A percentile compares a stretch with the other conserved stretches of the same genome.
phyloP scores from a whole-genome alignment of 23 red algal genomes.

The Gracilariopsis chorda region DNA sequence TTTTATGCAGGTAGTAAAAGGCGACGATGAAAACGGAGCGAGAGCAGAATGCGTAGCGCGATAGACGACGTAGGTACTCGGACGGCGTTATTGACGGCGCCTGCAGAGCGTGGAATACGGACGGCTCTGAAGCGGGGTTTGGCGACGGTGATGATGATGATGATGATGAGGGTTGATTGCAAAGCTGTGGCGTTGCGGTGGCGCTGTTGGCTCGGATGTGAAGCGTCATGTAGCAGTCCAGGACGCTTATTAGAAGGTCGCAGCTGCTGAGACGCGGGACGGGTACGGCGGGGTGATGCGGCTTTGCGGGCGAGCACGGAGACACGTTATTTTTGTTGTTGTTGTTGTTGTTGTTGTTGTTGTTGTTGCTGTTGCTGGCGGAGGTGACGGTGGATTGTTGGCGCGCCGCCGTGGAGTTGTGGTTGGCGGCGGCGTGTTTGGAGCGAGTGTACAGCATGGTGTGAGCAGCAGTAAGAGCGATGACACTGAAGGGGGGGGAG shows the following conservation, averaged over 20 bases:
- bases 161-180: not conserved
- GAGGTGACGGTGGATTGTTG: not conserved
- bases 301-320: too few species aligned
- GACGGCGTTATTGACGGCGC: constrained; percentile 26
- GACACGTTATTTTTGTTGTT: too few species aligned
- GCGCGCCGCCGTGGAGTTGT: not conserved
- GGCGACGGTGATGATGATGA: not conserved
- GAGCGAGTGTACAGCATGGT: not conserved
- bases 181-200: not conserved
- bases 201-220: not conserved
- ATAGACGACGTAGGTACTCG: constrained; percentile 57
- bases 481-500: too few species aligned
- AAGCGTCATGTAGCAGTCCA: constrained; percentile 39
- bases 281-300: too few species aligned
- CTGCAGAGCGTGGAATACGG: constrained; percentile 53
- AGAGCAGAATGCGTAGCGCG: constrained; percentile 58
- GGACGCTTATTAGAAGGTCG: constrained; percentile 45
- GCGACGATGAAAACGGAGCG: constrained; percentile 56
- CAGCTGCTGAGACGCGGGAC: constrained; percentile 8
- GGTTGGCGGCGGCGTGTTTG: not conserved
- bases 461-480: too few species aligned
- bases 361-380: too few species aligned
- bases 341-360: too few species aligned
- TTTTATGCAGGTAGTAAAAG: constrained; percentile 34
- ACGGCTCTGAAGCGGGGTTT: not conserved